Conservation (phyloP, 768 basidiomycete species). For the Leccinum subgranulosum region DNA sequence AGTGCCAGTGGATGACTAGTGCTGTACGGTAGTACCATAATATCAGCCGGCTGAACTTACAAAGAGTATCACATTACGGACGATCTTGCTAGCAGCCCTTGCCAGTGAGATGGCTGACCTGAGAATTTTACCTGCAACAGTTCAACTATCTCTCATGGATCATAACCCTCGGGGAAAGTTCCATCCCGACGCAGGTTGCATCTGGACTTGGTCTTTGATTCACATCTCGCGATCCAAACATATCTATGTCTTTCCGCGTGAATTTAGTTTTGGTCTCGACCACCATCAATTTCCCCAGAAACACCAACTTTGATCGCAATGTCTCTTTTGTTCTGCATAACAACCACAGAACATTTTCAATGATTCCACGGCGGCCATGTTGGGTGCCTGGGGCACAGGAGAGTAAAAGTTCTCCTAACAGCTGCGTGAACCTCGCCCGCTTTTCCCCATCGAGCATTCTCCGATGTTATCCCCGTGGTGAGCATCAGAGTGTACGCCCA, state of each 20-base stretch:
- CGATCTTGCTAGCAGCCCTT: no score
- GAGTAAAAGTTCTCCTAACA: not conserved
- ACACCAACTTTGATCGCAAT: not conserved
- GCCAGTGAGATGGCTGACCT: not conserved
- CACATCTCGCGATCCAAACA: not conserved
- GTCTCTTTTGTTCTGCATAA: not conserved
- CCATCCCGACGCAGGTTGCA: no score
- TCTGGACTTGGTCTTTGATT: not conserved
- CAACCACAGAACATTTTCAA: not conserved
- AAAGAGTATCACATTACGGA: no score
- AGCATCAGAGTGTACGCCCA: not conserved
- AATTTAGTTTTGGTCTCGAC: not conserved
- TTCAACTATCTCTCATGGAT: no score
- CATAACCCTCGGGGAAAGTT: no score
- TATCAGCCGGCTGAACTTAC: no score
- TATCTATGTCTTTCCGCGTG: not conserved
- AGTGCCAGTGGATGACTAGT: no score
- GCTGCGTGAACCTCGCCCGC: not conserved
- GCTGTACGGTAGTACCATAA: no score
- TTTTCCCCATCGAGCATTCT: not conserved
- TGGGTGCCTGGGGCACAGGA: not conserved
- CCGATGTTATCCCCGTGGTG: not conserved
- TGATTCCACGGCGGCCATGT: not conserved
- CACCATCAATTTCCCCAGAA: not conserved
- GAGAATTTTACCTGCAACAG: not conserved